phyloP scores from a whole-genome alignment of 257 asterid genomes.

The Fraxinus excelsior region DNA sequence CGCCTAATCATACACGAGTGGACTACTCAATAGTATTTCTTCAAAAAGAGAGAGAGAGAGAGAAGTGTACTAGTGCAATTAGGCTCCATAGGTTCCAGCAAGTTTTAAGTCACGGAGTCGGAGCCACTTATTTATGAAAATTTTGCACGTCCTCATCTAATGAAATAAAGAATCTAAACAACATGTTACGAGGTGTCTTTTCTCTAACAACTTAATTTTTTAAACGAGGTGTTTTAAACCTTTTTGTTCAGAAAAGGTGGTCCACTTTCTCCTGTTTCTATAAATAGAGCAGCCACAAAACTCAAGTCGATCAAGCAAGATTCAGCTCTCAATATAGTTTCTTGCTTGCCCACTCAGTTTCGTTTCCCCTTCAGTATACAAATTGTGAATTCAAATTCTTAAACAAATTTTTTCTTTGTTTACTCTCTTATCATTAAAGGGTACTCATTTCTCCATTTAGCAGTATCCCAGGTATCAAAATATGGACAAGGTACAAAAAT shows the following conservation, averaged over 20 bases:
- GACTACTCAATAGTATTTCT: no score
- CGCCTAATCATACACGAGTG: not conserved
- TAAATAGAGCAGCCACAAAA: constrained; percentile 31
- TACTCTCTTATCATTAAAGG: not conserved
- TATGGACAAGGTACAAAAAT: constrained; percentile 60
- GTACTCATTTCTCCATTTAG: not conserved
- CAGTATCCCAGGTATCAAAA: not conserved
- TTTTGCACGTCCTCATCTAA: no score
- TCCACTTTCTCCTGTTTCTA: constrained; percentile 17
- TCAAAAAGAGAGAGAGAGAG: no score
- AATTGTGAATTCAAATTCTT: not conserved
- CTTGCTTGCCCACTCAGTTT: not conserved
- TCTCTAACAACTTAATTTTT: no score
- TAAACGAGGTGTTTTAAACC: no score
- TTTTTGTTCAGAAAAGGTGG: not conserved
- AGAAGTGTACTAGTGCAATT: not conserved
- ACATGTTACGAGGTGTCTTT: not conserved
- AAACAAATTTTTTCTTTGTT: not conserved
- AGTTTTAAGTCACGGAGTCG: no score
- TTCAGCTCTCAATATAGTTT: not conserved
- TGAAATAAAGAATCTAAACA: not conserved
- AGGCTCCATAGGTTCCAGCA: not conserved
- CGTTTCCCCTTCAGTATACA: not conserved
- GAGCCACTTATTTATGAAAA: not conserved
- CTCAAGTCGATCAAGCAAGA: constrained; percentile 20